A percentile compares a stretch with the other conserved stretches of the same genome.
phyloP scores from a whole-genome alignment of 2,329 filamentous ascomycete genomes.

The Tothia fuscella region DNA sequence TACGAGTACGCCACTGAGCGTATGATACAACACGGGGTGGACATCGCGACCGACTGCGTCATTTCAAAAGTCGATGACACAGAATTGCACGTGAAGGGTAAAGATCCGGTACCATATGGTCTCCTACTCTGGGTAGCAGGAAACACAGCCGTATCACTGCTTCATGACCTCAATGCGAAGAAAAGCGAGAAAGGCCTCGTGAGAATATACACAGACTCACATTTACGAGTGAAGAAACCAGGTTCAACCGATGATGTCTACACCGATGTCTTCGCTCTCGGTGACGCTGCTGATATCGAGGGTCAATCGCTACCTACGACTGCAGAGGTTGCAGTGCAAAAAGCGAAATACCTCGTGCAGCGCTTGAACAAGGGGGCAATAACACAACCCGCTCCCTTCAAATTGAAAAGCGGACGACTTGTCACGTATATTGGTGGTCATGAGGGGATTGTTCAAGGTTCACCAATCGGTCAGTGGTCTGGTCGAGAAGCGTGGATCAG shows the following conservation, averaged over 20 bases:
- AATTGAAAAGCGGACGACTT: slow-evolving; percentile 27
- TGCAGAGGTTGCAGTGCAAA: slow-evolving; percentile 28
- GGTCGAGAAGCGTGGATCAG: slow-evolving; percentile 32
- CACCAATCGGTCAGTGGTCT: slow-evolving; percentile 28
- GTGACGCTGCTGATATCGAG: slow-evolving; percentile 29
- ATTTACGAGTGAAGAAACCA: slow-evolving; percentile 19
- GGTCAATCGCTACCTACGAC: slow-evolving; percentile 23
- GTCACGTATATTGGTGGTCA: slow-evolving; percentile 31
- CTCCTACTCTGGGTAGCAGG: slow-evolving; percentile 30
- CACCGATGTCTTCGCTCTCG: slow-evolving; percentile 24
- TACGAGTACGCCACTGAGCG: slow-evolving; percentile 30
- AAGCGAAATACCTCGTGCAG: slow-evolving; percentile 24
- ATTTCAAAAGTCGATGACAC: slow-evolving; percentile 26
- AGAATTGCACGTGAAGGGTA: slow-evolving; percentile 25
- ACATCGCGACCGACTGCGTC: slow-evolving; percentile 27
- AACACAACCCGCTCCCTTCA: slow-evolving; percentile 21
- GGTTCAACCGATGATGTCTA: slow-evolving; percentile 17
- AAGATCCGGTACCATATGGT: slow-evolving; percentile 24
- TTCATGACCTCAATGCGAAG: slow-evolving; percentile 24
- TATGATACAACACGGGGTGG: slow-evolving; percentile 24
- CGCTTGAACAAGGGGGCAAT: slow-evolving; percentile 36
- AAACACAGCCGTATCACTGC: slow-evolving; percentile 22
- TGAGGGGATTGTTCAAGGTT: slow-evolving; percentile 27
- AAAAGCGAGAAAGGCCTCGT: slow-evolving; percentile 23
- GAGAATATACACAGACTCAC: slow-evolving; percentile 24